phyloP scores from a whole-genome alignment of 164 flowering plant species.

The Warburgia ugandensis region DNA sequence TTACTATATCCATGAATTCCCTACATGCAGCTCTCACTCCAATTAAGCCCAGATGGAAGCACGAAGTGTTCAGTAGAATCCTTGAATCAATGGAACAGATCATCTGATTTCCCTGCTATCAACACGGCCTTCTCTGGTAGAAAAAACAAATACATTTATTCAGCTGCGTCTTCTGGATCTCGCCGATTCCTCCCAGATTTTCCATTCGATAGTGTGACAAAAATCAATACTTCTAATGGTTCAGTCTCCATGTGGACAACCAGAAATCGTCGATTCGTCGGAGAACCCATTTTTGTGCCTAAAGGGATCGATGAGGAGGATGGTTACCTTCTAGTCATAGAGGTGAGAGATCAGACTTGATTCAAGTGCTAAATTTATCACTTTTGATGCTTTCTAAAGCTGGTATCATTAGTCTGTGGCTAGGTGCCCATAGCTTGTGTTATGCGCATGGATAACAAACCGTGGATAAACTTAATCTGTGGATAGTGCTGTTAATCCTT shows the following conservation, averaged over 20 bases:
- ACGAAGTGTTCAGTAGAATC: conserved; percentile 40
- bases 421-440: too few relatives aligned
- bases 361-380: neutral
- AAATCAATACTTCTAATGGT: conserved; percentile 28
- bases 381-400: too few relatives aligned
- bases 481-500: too few relatives aligned
- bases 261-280: conserved; percentile 60
- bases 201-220: conserved; percentile 74
- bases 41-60: conserved; percentile 32
- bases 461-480: too few relatives aligned
- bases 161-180: conserved; percentile 59
- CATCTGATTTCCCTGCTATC: conserved; percentile 78
- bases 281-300: conserved; percentile 79
- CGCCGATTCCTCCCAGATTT: conserved; percentile 63
- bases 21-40: conserved; percentile 46
- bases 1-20: too few relatives aligned
- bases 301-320: conserved; percentile 61
- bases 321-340: conserved; percentile 76
- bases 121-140: conserved; percentile 52
- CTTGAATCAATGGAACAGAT: conserved; percentile 38
- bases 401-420: too few relatives aligned
- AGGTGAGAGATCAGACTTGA: conserved; percentile 36
- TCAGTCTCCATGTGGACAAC: conserved; percentile 46
- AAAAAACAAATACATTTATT: conserved; percentile 45
- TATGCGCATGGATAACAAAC: too few relatives aligned